Evolutionary conservation across 495 filamentous ascomycete genomes (phyloP).

Genomic region (Mycothermus thermophilus): DNA sequence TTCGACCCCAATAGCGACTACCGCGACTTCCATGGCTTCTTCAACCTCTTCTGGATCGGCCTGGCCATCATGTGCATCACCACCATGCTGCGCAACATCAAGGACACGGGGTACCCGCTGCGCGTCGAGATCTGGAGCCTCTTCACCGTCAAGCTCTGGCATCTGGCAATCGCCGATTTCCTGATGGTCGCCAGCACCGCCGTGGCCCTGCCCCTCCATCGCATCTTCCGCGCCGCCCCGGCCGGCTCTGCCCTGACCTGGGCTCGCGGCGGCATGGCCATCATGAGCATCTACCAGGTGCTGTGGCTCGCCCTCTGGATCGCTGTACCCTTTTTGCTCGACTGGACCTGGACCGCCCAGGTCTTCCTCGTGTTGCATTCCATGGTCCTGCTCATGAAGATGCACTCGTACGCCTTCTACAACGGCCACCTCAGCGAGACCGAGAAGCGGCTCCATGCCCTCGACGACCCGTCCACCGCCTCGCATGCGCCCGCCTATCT

Average conservation of each 20-base stretch:
- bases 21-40: slow-evolving; percentile 91
- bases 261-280: slow-evolving; percentile 55
- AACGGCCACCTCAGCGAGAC: slow-evolving; percentile 89
- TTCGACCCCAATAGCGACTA: slow-evolving; percentile 91
- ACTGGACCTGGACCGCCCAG: slow-evolving; percentile 88
- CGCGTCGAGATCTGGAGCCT: slow-evolving; percentile 73
- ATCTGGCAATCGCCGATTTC: slow-evolving; percentile 69
- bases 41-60: slow-evolving; percentile 93
- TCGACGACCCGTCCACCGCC: slow-evolving; percentile 63
- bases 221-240: slow-evolving; percentile 40
- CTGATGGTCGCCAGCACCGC: slow-evolving; percentile 69
- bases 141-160: slow-evolving; percentile 76
- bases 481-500: slow-evolving; percentile 55
- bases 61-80: slow-evolving; percentile 95
- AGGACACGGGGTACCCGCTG: slow-evolving; percentile 81
- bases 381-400: slow-evolving; percentile 89
- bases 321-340: slow-evolving; percentile 71
- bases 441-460: slow-evolving; percentile 56
- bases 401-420: slow-evolving; percentile 97
- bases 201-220: slow-evolving; percentile 61
- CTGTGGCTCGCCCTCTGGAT: slow-evolving; percentile 77
- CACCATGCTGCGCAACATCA: slow-evolving; percentile 77
- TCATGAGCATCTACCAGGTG: slow-evolving; percentile 72
- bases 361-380: slow-evolving; percentile 89
- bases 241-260: slow-evolving; percentile 50